phyloP scores from a whole-genome alignment of 352 stramenopile genomes.

The Phytophthora ohioensis region DNA sequence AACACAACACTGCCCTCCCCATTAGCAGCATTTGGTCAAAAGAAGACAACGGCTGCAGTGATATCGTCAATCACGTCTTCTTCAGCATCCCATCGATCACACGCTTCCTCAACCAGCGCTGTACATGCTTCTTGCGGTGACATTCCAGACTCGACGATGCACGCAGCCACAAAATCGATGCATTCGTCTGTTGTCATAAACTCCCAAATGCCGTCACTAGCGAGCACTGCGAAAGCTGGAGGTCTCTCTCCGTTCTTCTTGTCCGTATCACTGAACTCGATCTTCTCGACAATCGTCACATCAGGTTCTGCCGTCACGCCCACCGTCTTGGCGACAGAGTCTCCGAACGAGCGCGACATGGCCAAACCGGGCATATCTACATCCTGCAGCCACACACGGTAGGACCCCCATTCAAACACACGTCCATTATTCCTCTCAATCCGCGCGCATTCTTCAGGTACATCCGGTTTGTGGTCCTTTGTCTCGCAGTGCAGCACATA shows the following conservation, averaged over 20 bases:
- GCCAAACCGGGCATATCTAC: constrained; percentile 86
- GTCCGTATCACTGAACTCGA: constrained; percentile 35
- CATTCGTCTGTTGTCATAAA: constrained; percentile 83
- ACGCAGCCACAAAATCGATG: constrained; percentile 66
- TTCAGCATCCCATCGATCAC: constrained; percentile 79
- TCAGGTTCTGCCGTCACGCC: constrained; percentile 81
- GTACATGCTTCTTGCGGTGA: constrained; percentile 73
- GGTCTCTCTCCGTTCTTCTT: constrained; percentile 25
- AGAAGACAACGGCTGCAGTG: constrained; percentile 72
- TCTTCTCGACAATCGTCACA: constrained; percentile 53
- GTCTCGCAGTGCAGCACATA: constrained; percentile 74
- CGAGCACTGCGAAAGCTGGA: constrained; percentile 74
- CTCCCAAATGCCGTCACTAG: constrained; percentile 88
- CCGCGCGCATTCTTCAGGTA: constrained; percentile 66
- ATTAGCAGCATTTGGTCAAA: constrained; percentile 36
- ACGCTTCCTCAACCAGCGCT: constrained; percentile 71
- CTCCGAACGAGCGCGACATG: constrained; percentile 87
- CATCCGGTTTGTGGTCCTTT: constrained; percentile 84
- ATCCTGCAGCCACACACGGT: constrained; percentile 86
- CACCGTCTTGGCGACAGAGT: constrained; percentile 81
- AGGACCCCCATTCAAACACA: constrained; percentile 84
- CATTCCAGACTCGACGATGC: constrained; percentile 55
- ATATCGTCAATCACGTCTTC: constrained; percentile 89
- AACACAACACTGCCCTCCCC: too few species aligned
- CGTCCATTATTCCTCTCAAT: constrained; percentile 79